Conservation (phyloP, 257 asterid genomes). For the Solanum bulbocastanum region DNA sequence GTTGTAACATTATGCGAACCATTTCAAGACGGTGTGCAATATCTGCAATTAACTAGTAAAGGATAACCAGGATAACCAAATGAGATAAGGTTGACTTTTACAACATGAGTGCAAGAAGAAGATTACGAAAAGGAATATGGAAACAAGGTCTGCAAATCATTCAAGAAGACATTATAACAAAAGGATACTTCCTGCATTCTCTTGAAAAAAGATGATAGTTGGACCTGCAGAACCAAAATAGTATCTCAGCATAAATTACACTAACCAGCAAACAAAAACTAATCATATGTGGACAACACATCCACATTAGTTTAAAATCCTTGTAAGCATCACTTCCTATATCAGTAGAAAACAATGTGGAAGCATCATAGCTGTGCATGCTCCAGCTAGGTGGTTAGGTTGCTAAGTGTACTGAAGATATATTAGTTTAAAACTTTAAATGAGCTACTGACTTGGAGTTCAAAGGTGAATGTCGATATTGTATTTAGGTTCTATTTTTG, state of each 20-base stretch:
- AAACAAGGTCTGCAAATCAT: background rate
- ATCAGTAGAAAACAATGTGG: background rate
- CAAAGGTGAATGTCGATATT: background rate
- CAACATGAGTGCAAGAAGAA: background rate
- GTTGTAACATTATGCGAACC: constrained; percentile 78
- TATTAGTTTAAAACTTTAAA: background rate
- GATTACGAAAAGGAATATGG: background rate
- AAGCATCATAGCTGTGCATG: background rate
- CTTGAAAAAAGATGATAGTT: constrained; percentile 93
- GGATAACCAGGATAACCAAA: constrained; percentile 40
- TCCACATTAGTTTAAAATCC: background rate
- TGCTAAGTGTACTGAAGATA: background rate
- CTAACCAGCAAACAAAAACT: background rate
- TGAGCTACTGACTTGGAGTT: background rate
- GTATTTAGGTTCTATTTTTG: background rate
- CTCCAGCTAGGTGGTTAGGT: background rate
- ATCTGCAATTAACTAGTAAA: constrained; percentile 56
- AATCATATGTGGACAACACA: background rate
- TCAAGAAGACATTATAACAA: background rate
- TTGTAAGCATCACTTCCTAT: background rate
- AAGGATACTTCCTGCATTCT: constrained; percentile 99
- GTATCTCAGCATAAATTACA: background rate
- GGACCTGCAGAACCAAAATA: constrained; percentile 59
- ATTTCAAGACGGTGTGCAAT: constrained; percentile 99
- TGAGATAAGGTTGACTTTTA: background rate